Percentiles rank a stretch among this genome's conserved stretches.
phyloP scores from a whole-genome alignment of 129 eudicot species.

The Saussurea involucrata region DNA sequence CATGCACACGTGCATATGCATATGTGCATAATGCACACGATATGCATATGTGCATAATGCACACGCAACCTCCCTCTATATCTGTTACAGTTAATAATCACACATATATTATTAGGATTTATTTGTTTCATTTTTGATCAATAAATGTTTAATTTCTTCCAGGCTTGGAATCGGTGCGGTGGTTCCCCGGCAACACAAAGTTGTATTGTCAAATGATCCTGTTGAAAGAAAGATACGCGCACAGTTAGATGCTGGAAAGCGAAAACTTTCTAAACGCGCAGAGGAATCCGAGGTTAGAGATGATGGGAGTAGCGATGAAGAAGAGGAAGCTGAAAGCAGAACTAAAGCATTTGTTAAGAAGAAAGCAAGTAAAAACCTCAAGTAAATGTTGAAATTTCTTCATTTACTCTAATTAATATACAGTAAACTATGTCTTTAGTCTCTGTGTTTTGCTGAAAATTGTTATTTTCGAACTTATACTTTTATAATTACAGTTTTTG shows the following conservation, averaged over 20 bases:
- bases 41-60: no score
- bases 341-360: slow-evolving; percentile 60
- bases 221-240: slow-evolving; percentile 64
- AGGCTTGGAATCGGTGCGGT: slow-evolving; percentile 84
- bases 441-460: background rate
- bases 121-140: background rate
- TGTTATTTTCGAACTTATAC: background rate
- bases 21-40: no score
- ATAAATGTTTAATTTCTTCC: background rate
- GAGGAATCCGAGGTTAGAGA: slow-evolving; percentile 36
- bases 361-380: slow-evolving; percentile 31
- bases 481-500: background rate
- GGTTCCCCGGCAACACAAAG: slow-evolving; percentile 57
- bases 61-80: no score
- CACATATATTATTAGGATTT: background rate
- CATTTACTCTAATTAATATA: background rate
- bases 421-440: background rate
- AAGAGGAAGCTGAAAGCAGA: slow-evolving; percentile 72
- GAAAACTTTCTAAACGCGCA: slow-evolving; percentile 32
- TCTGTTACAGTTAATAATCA: background rate
- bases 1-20: no score
- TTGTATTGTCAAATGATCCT: slow-evolving; percentile 47
- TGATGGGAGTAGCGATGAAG: slow-evolving; percentile 50
- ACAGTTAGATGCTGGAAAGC: slow-evolving; percentile 44
- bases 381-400: slow-evolving; percentile 10